Evolutionary conservation across 345 rosid species (phyloP).

Genomic region (Eucalyptus victrix): DNA sequence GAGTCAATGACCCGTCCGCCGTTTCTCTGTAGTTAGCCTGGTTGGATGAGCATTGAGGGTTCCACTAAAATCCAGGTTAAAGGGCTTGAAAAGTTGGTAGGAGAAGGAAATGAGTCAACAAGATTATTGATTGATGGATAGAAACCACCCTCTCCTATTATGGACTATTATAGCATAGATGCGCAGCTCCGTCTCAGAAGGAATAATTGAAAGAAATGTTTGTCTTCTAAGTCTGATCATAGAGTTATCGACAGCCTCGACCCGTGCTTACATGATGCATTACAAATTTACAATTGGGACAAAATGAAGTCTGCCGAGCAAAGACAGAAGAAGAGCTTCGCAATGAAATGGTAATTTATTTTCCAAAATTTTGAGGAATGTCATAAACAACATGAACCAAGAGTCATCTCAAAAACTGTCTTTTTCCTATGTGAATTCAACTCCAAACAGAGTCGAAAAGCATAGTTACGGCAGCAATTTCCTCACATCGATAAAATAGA

Average conservation of each 20-base stretch:
- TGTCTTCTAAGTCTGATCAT: neutral
- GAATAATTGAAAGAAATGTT: neutral
- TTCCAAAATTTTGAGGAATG: neutral
- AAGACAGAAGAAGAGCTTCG: neutral
- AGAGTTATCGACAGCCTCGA: neutral
- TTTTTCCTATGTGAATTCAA: neutral
- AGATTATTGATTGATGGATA: neutral
- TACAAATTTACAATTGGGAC: neutral
- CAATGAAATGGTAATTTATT: neutral
- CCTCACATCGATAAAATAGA: neutral
- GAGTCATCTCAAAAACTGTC: neutral
- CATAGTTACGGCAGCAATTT: neutral
- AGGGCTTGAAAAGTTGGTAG: neutral
- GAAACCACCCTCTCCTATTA: neutral
- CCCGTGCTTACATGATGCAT: neutral
- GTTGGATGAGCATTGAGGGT: neutral
- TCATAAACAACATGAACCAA: neutral
- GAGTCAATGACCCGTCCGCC: neutral
- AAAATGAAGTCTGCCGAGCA: neutral
- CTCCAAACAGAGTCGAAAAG: neutral
- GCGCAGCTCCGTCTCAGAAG: neutral
- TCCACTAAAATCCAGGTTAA: neutral
- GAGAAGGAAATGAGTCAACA: neutral
- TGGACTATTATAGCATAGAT: neutral
- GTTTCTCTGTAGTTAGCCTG: neutral